Evolutionary conservation across 768 basidiomycete genomes (phyloP), one percentile per base, ranked within the genome.

Genomic region (Pisolithus orientalis): DNA sequence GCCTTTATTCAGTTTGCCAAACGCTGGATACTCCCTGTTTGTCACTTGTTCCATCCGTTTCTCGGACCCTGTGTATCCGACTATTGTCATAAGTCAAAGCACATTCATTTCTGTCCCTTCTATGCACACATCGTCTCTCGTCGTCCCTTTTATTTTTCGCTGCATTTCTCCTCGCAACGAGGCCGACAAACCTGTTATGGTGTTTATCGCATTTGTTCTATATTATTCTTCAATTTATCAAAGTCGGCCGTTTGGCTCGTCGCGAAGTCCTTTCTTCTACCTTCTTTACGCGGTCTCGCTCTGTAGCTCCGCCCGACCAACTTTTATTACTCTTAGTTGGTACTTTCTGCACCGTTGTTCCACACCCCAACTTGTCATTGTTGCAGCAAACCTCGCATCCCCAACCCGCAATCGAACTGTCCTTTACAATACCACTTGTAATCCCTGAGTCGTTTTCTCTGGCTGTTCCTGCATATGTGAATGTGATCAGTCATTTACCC

Each of bases 211-310:
- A 74, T 78, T 80, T 75, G 72, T 81, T 76, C 75, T 80, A 75
- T 82, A 80, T 89, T 88, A 88, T 88, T 87, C 78, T 80, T 85
- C 84, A 84, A 74, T 76, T 86, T 85, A 87, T 83, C 76, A 71
- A 62, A 69, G 68, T 70, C 64, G 72, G 64, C 64, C 62, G 59
- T 61, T 62, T 62, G 65, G 62, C 60, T 56, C 64, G 67, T 69
- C 60, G 57, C 67, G 62, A 62, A 65, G 57, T 52, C 61, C 63
- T 59, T 64, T 65, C 62, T 55, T 68, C 70, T 62, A 64, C 57
- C 65, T 64, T 54, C 49, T 37, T 47, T 44, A 25, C 47, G 54
- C 57, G 54, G 57, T 57, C 64, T 56, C 56, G 32, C 49, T 46
- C 51, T 34, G 10, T 32, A 34, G 34, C 14, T 34, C 34, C 34